Conservation (phyloP, 352 stramenopile genomes). For the Phytophthora citricola region DNA sequence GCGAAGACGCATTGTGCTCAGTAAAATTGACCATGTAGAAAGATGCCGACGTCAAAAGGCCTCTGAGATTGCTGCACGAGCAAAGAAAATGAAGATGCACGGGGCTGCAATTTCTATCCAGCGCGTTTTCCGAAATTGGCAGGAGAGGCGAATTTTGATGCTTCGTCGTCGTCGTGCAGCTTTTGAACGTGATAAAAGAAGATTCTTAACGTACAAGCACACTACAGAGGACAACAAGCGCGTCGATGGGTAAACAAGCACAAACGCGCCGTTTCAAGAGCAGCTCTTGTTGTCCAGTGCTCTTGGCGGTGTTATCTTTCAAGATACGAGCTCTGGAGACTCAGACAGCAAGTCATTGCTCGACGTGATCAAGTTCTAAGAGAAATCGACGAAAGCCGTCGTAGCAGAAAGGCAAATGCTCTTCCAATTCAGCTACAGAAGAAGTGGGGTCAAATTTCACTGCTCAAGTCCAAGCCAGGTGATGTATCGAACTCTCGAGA, state of each 20-base stretch:
- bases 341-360: slow-evolving; percentile 5
- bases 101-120: slow-evolving; percentile 63
- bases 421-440: slow-evolving; percentile 32
- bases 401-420: slow-evolving; percentile 24
- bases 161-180: slow-evolving; percentile 53
- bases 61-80: slow-evolving; percentile 4
- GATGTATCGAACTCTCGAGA: slow-evolving; percentile 22
- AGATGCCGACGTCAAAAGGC: slow-evolving; percentile 17
- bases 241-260: slow-evolving; percentile 39
- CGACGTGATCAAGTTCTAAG: slow-evolving; percentile 28
- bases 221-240: slow-evolving; percentile 50
- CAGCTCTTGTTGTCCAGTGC: slow-evolving; percentile 51
- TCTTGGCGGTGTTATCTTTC: slow-evolving; percentile 56
- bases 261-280: slow-evolving; percentile 23
- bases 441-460: slow-evolving; percentile 36
- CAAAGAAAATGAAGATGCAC: slow-evolving; percentile 17
- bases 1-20: slow-evolving; percentile 33
- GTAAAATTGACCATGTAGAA: slow-evolving; percentile 48
- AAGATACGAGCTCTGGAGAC: slow-evolving; percentile 15
- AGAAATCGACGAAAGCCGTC: slow-evolving; percentile 35
- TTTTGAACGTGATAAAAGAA: slow-evolving; percentile 73
- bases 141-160: slow-evolving; percentile 34
- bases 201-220: slow-evolving; percentile 61
- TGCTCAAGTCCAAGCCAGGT: slow-evolving; percentile 6
- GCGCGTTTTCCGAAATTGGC: slow-evolving; percentile 48